phyloP scores from a whole-genome alignment of 805 yeast species.

The Suhomyces canberraensis region DNA sequence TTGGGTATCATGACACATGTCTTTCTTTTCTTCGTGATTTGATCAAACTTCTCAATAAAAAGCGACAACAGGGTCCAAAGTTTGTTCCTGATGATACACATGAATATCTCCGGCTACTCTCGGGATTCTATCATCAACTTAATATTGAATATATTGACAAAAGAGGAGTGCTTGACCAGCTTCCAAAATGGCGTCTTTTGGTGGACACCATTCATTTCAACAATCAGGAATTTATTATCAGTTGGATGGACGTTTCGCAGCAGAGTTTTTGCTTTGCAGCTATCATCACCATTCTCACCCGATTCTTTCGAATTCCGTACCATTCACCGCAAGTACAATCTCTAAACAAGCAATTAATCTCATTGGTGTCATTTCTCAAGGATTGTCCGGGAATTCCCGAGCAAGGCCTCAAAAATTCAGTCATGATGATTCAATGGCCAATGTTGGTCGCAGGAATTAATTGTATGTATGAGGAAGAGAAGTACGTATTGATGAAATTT shows the following conservation, averaged over 20 bases:
- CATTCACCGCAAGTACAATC: slow-evolving; percentile 17
- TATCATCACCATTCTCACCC: slow-evolving; percentile 14
- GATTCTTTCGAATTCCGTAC: slow-evolving; percentile 10
- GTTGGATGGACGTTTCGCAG: slow-evolving; percentile 21
- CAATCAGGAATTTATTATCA: slow-evolving; percentile 7
- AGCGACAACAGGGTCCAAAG: slow-evolving; percentile 10
- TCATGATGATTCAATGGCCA: slow-evolving; percentile 24
- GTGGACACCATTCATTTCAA: slow-evolving; percentile 11
- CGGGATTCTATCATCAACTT: slow-evolving; percentile 12
- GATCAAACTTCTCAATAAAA: slow-evolving; percentile 32
- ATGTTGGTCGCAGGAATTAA: slow-evolving; percentile 19
- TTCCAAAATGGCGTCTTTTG: slow-evolving; percentile 7
- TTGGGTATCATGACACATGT: slow-evolving; percentile 45
- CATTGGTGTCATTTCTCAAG: slow-evolving; percentile 10
- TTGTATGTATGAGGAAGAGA: slow-evolving; percentile 13
- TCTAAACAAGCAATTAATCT: slow-evolving; percentile 9
- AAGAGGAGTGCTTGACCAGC: slow-evolving; percentile 2
- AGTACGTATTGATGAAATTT: slow-evolving; percentile 9
- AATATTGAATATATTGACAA: slow-evolving; percentile 11
- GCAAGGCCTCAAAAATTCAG: slow-evolving; percentile 10
- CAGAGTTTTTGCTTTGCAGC: slow-evolving; percentile 17
- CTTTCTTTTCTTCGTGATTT: slow-evolving; percentile 35
- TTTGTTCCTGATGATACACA: slow-evolving; percentile 15
- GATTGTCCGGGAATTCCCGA: slow-evolving; percentile 4
- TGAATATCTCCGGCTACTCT: slow-evolving; percentile 21